phyloP scores from a whole-genome alignment of 805 yeast species.

The Candida pini region DNA sequence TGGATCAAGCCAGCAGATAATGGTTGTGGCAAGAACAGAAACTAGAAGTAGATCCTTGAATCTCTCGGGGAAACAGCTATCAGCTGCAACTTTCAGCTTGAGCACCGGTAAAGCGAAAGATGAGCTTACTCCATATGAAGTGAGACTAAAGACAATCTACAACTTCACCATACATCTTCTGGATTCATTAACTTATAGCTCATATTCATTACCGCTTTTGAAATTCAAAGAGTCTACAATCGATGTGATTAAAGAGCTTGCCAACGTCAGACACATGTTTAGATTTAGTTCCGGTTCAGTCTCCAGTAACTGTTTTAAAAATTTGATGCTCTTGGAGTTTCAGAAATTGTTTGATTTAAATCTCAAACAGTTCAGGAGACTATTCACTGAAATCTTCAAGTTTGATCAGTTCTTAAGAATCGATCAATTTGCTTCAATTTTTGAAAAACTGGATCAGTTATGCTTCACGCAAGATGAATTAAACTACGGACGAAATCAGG shows the following conservation, averaged over 20 bases:
- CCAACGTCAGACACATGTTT: constrained; percentile 6
- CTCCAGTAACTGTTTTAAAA: constrained; percentile 12
- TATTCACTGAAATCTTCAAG: constrained; percentile 10
- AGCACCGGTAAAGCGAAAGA: no score
- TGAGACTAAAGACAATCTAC: constrained; percentile 12
- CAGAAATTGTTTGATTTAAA: constrained; percentile 1
- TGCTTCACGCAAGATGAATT: neutral
- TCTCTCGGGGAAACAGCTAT: no score
- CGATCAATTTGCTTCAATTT: constrained; percentile 5
- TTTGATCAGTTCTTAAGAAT: constrained; percentile 9
- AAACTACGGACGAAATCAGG: neutral
- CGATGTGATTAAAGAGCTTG: constrained; percentile 9
- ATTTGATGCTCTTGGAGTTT: constrained; percentile 6
- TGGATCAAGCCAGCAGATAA: no score
- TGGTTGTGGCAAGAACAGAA: no score
- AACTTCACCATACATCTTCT: constrained; percentile 12
- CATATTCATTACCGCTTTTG: constrained; percentile 8
- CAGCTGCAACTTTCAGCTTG: no score
- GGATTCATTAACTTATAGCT: constrained; percentile 9
- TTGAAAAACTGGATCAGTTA: constrained; percentile 3
- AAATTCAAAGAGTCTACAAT: constrained; percentile 8
- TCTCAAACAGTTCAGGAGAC: neutral
- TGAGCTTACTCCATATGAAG: constrained; percentile 7
- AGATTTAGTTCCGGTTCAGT: constrained; percentile 9
- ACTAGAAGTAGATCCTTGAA: no score